A percentile compares a stretch with the other conserved stretches of the same genome.
phyloP scores from a whole-genome alignment of 495 filamentous ascomycete species.

The Evernia prunastri region DNA sequence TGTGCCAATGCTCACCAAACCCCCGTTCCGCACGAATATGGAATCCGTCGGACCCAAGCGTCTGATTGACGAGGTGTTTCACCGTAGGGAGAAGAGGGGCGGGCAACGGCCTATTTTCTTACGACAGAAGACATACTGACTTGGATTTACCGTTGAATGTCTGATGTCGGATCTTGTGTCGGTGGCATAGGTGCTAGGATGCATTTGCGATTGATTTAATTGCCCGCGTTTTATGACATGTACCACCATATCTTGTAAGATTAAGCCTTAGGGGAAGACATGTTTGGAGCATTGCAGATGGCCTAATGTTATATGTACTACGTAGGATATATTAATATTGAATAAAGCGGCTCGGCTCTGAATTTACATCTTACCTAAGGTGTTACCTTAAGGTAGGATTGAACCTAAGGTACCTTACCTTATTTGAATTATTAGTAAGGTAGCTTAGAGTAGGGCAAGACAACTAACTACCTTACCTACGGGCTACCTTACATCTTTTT shows the following conservation, averaged over 20 bases:
- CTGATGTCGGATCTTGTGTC: conserved; percentile 6
- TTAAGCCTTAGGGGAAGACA: neutral
- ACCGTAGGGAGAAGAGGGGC: conserved; percentile 43
- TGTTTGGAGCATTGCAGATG: neutral
- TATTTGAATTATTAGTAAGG: no score
- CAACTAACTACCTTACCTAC: no score
- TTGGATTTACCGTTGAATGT: neutral
- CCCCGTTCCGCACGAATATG: conserved; percentile 54
- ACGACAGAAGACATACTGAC: conserved; percentile 8
- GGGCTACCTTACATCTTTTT: no score
- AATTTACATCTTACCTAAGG: no score
- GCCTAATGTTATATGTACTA: neutral
- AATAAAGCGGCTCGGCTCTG: neutral
- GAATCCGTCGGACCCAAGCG: conserved; percentile 64
- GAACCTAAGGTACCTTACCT: no score
- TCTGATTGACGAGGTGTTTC: conserved; percentile 73
- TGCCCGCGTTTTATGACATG: neutral
- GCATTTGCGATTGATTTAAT: neutral
- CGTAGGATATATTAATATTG: no score
- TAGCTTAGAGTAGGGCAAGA: no score
- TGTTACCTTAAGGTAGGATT: no score
- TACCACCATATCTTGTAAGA: neutral
- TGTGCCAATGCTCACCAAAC: conserved; percentile 49
- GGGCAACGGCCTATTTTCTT: conserved; percentile 19
- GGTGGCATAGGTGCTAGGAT: neutral